Evolutionary conservation across 2,329 filamentous ascomycete species (phyloP).

Genomic region (Xenoacremonium recifei): DNA sequence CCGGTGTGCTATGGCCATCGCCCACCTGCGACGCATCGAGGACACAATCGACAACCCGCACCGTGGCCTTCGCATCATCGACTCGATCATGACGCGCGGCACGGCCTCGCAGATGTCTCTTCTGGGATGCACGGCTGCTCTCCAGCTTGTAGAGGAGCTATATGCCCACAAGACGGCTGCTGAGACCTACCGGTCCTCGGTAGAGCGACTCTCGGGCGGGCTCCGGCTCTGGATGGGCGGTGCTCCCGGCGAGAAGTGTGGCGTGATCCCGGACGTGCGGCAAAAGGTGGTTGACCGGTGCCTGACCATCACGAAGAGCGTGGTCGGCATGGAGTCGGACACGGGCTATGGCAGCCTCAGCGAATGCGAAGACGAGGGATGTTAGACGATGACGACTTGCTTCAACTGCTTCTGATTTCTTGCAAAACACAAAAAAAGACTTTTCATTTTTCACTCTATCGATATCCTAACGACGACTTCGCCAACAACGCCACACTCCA

Average conservation of each 20-base stretch:
- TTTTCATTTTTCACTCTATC: background rate
- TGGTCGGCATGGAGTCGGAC: conserved; percentile 60
- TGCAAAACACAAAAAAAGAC: no score
- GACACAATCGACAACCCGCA: conserved; percentile 32
- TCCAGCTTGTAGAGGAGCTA: conserved; percentile 56
- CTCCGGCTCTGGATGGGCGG: conserved; percentile 62
- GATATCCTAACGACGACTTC: no score
- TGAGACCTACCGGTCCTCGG: conserved; percentile 43
- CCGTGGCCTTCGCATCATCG: conserved; percentile 47
- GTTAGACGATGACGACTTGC: conserved; percentile 17
- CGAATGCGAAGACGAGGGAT: conserved; percentile 41
- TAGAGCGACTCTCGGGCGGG: conserved; percentile 57
- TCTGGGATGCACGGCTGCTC: conserved; percentile 58
- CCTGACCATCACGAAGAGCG: conserved; percentile 52
- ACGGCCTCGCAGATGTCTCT: conserved; percentile 48
- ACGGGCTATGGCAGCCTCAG: conserved; percentile 60
- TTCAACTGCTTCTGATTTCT: no score
- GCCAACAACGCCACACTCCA: conserved; percentile 6
- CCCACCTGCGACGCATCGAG: conserved; percentile 51
- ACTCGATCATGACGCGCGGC: conserved; percentile 45
- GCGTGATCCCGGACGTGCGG: conserved; percentile 50
- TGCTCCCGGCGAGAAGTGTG: conserved; percentile 47
- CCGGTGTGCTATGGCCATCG: conserved; percentile 59
- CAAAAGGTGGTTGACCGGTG: conserved; percentile 55
- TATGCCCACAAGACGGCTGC: conserved; percentile 45